Conservation (phyloP, 2,329 filamentous ascomycete genomes). For the Aspergillus aculeatinus region DNA sequence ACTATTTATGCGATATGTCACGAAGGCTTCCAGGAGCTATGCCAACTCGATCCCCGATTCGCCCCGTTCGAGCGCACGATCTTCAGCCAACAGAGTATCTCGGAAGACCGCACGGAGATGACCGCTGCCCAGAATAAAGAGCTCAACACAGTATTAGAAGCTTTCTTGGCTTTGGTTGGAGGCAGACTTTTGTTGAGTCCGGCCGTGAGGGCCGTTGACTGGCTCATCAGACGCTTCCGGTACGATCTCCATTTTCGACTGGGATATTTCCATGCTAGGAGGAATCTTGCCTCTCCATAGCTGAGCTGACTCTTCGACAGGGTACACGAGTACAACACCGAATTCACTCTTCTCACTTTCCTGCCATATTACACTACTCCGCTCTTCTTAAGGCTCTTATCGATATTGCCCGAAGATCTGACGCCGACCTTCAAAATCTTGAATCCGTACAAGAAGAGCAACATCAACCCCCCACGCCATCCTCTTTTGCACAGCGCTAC, state of each 20-base stretch:
- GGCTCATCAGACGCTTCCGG: slow-evolving; percentile 89
- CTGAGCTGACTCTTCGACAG: slow-evolving; percentile 47
- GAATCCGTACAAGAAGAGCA: slow-evolving; percentile 76
- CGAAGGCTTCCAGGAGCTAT: slow-evolving; percentile 89
- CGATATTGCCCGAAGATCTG: slow-evolving; percentile 74
- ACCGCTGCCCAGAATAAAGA: slow-evolving; percentile 77
- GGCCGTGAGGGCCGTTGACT: slow-evolving; percentile 88
- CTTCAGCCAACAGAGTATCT: slow-evolving; percentile 91
- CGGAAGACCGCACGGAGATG: slow-evolving; percentile 83
- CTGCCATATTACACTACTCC: slow-evolving; percentile 87
- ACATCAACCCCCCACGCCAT: slow-evolving; percentile 73
- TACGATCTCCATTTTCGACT: slow-evolving; percentile 43
- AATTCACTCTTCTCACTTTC: slow-evolving; percentile 76
- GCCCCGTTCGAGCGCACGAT: slow-evolving; percentile 70
- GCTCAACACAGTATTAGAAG: slow-evolving; percentile 73
- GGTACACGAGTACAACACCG: slow-evolving; percentile 87
- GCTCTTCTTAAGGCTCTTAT: slow-evolving; percentile 80
- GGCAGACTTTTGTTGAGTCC: slow-evolving; percentile 78
- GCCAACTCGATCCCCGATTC: slow-evolving; percentile 80
- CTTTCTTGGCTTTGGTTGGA: slow-evolving; percentile 78
- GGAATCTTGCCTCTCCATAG: neutral
- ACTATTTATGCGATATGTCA: slow-evolving; percentile 81
- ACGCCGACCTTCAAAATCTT: slow-evolving; percentile 79
- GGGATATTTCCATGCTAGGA: neutral
- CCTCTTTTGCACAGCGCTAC: slow-evolving; percentile 81